phyloP scores from a whole-genome alignment of 495 filamentous ascomycete species.

The Penicillium roqueforti region DNA sequence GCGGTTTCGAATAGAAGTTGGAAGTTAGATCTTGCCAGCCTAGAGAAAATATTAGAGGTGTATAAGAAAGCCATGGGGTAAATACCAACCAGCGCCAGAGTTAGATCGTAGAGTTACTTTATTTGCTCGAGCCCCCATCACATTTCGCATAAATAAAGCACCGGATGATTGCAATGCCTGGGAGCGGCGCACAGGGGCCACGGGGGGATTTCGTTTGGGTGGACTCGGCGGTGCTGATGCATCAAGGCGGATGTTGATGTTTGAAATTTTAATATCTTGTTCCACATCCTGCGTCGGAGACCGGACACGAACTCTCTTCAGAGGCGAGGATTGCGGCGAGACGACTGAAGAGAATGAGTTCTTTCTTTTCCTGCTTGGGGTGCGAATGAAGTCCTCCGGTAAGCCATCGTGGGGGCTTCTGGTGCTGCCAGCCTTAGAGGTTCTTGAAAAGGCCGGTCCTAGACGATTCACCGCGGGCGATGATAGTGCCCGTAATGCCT shows the following conservation, averaged over 20 bases:
- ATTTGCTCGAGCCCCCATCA: conserved; percentile 32
- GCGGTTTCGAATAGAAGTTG: conserved; percentile 63
- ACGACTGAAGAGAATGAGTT: conserved; percentile 43
- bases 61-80: not conserved
- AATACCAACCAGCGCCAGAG: conserved; percentile 40
- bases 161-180: conserved; percentile 40
- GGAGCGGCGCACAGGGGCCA: conserved; percentile 40
- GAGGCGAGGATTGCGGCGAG: conserved; percentile 56
- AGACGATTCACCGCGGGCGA: conserved; percentile 58
- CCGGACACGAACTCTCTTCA: conserved; percentile 38
- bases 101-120: conserved; percentile 38
- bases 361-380: conserved; percentile 43
- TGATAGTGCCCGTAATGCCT: conserved; percentile 67
- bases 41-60: conserved; percentile 20
- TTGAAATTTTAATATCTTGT: conserved; percentile 26
- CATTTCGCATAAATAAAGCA: conserved; percentile 39
- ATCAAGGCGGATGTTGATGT: conserved; percentile 28
- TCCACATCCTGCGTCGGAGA: conserved; percentile 31
- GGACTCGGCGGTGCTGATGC: conserved; percentile 13
- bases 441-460: conserved; percentile 43
- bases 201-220: conserved; percentile 24
- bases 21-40: conserved; percentile 74
- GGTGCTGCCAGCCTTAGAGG: conserved; percentile 32
- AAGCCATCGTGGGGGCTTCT: conserved; percentile 26
- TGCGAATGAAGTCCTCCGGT: conserved; percentile 30